These are phyloP conservation scores for Cordyceps tenuipes DNA, from an alignment of 2,329 filamentous ascomycete genomes.

Conservation along the genomic window DNA sequence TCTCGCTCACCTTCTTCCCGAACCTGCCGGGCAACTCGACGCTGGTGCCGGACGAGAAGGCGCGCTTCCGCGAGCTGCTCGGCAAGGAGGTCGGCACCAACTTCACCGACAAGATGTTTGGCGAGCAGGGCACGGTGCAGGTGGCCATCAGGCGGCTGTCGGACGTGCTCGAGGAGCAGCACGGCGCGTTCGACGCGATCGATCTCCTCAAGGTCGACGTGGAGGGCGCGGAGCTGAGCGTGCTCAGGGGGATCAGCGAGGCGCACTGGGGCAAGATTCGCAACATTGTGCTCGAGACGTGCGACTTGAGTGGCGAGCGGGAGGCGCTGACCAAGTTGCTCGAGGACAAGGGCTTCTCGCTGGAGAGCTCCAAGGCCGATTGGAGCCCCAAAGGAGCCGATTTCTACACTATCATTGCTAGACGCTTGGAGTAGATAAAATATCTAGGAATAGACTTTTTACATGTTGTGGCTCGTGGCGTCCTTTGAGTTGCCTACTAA, in stretches of 20 bases:
- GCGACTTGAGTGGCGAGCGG: constrained; percentile 12
- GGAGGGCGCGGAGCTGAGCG: constrained; percentile 19
- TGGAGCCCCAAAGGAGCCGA: constrained; percentile 8
- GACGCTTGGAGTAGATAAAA: background rate
- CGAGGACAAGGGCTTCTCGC: constrained; percentile 15
- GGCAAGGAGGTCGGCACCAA: constrained; percentile 3
- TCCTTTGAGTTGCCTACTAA: too few species aligned
- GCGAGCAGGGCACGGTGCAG: constrained; percentile 8
- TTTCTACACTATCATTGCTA: constrained; percentile 10
- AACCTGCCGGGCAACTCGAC: constrained; percentile 19
- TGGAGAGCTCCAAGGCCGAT: constrained; percentile 11
- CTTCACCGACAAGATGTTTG: constrained; percentile 9
- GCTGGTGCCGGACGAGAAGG: constrained; percentile 15
- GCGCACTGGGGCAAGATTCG: constrained; percentile 17
- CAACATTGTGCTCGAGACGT: constrained; percentile 18
- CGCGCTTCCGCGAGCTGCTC: background rate
- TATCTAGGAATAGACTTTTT: background rate
- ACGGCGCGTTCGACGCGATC: constrained; percentile 13
- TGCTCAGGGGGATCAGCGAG: constrained; percentile 18
- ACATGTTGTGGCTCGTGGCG: background rate
- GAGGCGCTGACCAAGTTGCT: constrained; percentile 15
- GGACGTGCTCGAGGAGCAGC: constrained; percentile 11
- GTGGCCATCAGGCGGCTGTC: constrained; percentile 16
- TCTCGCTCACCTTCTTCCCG: constrained; percentile 16
- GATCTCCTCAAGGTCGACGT: constrained; percentile 23